Percentiles rank a stretch among this genome's conserved stretches.
phyloP scores from a whole-genome alignment of 208 protist species.

The Herpetomonas muscarum region DNA sequence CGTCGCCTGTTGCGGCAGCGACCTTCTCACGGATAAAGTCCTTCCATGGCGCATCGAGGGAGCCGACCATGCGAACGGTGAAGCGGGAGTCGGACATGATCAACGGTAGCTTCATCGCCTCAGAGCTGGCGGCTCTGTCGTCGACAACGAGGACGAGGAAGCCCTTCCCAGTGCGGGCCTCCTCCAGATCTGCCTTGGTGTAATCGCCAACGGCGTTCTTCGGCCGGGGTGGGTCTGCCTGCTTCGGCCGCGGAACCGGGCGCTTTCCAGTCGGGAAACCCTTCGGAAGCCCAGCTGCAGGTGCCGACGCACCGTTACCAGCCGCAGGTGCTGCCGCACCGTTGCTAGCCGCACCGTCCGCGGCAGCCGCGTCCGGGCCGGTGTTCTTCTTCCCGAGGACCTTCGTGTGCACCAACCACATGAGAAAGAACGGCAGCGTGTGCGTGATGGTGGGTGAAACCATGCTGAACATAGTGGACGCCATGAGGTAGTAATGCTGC shows the following conservation, averaged over 20 bases:
- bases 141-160: slow-evolving; percentile 64
- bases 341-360: neutral
- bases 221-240: neutral
- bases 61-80: slow-evolving; percentile 51
- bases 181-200: slow-evolving; percentile 45
- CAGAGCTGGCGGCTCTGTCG: slow-evolving; percentile 14
- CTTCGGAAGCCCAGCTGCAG: slow-evolving; percentile 9
- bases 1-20: slow-evolving; percentile 1
- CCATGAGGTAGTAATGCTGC: slow-evolving; percentile 47
- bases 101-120: slow-evolving; percentile 28
- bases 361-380: neutral
- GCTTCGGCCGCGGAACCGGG: slow-evolving; percentile 12
- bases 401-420: slow-evolving; percentile 66
- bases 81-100: slow-evolving; percentile 61
- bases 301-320: neutral
- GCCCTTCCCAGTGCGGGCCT: slow-evolving; percentile 50
- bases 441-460: slow-evolving; percentile 38
- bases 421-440: slow-evolving; percentile 62
- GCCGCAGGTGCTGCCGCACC: neutral
- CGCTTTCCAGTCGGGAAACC: slow-evolving; percentile 20
- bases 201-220: slow-evolving; percentile 21
- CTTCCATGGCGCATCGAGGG: slow-evolving; percentile 37
- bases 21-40: slow-evolving; percentile 31
- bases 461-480: slow-evolving; percentile 31
- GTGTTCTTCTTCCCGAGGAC: slow-evolving; percentile 34